These are phyloP conservation scores for Beta corolliflora DNA, from an alignment of 179 eudicot species.

Conservation along the genomic window DNA sequence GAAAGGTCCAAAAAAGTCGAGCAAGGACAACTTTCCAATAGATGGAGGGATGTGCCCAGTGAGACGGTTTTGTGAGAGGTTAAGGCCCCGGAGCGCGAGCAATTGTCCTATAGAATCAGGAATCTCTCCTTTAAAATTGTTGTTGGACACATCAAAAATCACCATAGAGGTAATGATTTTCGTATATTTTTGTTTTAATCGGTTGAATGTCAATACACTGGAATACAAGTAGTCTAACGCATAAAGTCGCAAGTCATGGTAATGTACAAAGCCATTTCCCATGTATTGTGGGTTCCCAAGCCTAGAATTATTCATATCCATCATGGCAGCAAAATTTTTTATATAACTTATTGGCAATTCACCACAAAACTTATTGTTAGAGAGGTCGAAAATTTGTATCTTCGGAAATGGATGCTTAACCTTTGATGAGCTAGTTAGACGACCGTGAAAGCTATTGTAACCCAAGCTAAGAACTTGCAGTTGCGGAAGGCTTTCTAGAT, in stretches of 20 bases:
- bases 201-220: background rate
- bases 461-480: background rate
- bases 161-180: background rate
- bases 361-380: background rate
- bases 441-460: background rate
- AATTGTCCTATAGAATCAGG: background rate
- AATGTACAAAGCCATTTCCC: background rate
- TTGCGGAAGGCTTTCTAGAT: background rate
- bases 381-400: background rate
- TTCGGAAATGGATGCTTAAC: background rate
- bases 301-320: background rate
- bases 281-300: background rate
- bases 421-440: background rate
- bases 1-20: slow-evolving; percentile 20
- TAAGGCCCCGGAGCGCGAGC: background rate
- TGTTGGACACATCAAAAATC: too few species aligned
- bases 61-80: background rate
- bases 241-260: too few species aligned
- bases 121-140: background rate
- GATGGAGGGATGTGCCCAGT: slow-evolving; percentile 10
- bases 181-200: background rate
- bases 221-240: background rate
- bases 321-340: background rate
- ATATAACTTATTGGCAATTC: background rate
- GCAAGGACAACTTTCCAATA: slow-evolving; percentile 22